A percentile compares a stretch with the other conserved stretches of the same genome.
phyloP scores from a whole-genome alignment of 2,329 filamentous ascomycete genomes.

The Colletotrichum sojae region DNA sequence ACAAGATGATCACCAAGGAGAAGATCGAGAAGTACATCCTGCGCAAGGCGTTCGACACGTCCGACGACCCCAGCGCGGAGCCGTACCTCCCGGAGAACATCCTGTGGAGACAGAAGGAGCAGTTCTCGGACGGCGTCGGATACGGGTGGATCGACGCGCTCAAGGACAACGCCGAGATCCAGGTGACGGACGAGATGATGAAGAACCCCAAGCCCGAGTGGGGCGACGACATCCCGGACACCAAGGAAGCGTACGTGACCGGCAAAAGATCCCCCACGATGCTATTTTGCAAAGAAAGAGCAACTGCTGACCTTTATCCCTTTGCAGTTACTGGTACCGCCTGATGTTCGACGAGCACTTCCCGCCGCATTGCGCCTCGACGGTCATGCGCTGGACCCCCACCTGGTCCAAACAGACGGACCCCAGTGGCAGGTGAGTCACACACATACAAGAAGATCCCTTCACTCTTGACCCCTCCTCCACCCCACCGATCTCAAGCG shows the following conservation, averaged over 20 bases:
- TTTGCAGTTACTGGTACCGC: conserved; percentile 90
- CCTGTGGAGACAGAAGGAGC: conserved; percentile 98
- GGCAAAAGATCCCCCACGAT: neutral
- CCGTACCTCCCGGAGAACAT: conserved; percentile 97
- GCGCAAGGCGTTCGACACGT: conserved; percentile 96
- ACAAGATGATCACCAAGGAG: conserved; percentile 95
- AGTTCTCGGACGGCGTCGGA: conserved; percentile 98
- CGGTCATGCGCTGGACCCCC: conserved; percentile 96
- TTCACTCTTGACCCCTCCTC: too few species aligned
- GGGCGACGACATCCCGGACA: conserved; percentile 92
- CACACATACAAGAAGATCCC: neutral
- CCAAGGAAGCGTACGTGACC: conserved; percentile 85
- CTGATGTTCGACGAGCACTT: conserved; percentile 99
- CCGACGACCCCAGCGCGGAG: conserved; percentile 82
- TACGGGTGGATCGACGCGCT: conserved; percentile 99
- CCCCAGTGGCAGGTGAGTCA: conserved; percentile 85
- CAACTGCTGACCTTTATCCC: conserved; percentile 44
- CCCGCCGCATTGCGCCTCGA: conserved; percentile 89
- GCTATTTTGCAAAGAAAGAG: conserved; percentile 15
- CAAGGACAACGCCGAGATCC: conserved; percentile 91
- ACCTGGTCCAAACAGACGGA: conserved; percentile 98
- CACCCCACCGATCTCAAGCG: too few species aligned
- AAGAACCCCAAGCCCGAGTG: conserved; percentile 98
- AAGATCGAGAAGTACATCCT: conserved; percentile 98
- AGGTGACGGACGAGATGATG: conserved; percentile 98